Conservation (phyloP, 306 rosid genomes). For the Sicyos edulis region DNA sequence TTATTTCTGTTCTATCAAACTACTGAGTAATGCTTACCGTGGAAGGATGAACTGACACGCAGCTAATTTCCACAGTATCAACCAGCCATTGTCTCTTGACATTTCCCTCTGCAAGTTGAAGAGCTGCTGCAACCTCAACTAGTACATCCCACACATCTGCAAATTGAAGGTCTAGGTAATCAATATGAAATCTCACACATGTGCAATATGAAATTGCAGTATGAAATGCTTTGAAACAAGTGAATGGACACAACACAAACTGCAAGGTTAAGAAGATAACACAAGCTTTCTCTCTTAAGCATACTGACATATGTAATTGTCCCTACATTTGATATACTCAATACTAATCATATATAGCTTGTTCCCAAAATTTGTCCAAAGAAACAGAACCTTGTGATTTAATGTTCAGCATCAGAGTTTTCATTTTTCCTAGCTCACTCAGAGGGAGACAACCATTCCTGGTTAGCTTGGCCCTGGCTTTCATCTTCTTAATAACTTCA, state of each 20-base stretch:
- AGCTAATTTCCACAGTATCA: slow-evolving; percentile 81
- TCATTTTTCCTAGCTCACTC: slow-evolving; percentile 68
- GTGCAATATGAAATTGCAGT: slow-evolving; percentile 5
- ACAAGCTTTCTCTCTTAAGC: not conserved
- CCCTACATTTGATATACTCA: not conserved
- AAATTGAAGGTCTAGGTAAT: slow-evolving; percentile 24
- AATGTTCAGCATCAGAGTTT: slow-evolving; percentile 53
- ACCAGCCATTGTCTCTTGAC: slow-evolving; percentile 73
- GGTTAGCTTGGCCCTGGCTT: slow-evolving; percentile 59
- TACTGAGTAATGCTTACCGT: slow-evolving; percentile 44
- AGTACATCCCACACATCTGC: slow-evolving; percentile 77
- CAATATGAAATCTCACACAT: too few species aligned
- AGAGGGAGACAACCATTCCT: slow-evolving; percentile 54
- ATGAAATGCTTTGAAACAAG: not conserved
- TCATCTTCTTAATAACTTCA: slow-evolving; percentile 55
- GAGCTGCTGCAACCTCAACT: slow-evolving; percentile 65
- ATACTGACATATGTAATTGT: not conserved
- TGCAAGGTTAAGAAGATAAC: not conserved
- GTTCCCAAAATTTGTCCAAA: not conserved
- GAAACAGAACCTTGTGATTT: slow-evolving; percentile 39
- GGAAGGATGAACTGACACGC: slow-evolving; percentile 71
- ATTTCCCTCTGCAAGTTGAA: slow-evolving; percentile 68
- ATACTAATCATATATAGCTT: not conserved
- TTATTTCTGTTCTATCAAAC: not conserved
- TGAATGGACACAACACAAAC: not conserved